Conservation (phyloP, 805 yeast genomes). For the Wickerhamomyces rabaulensis region DNA sequence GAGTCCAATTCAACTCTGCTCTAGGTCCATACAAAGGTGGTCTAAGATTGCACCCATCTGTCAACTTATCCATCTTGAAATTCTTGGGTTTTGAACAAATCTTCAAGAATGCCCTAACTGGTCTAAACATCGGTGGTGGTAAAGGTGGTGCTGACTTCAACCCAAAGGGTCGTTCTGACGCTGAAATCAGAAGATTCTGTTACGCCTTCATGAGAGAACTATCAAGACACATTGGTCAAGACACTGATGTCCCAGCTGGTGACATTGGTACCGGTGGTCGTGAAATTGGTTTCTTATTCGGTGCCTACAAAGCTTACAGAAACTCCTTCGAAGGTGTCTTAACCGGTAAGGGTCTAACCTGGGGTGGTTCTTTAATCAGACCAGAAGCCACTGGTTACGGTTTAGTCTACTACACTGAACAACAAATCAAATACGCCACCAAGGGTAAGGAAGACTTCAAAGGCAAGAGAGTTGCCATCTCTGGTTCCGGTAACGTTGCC, state of each 20-base stretch:
- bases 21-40: conserved; percentile 99
- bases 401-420: conserved; percentile 91
- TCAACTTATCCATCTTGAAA: conserved; percentile 89
- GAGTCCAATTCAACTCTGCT: conserved; percentile 98
- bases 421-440: conserved; percentile 93
- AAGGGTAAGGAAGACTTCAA: conserved; percentile 82
- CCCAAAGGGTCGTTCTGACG: conserved; percentile 91
- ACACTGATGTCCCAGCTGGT: conserved; percentile 99
- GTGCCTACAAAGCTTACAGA: conserved; percentile 89
- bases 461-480: conserved; percentile 93
- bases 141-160: conserved; percentile 98
- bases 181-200: conserved; percentile 96
- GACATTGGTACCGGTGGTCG: conserved; percentile 96
- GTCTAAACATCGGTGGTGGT: conserved; percentile 98
- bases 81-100: conserved; percentile 98
- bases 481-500: conserved; percentile 99
- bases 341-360: conserved; percentile 95
- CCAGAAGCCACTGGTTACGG: conserved; percentile 99
- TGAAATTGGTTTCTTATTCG: conserved; percentile 75
- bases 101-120: conserved; percentile 97
- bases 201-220: conserved; percentile 93
- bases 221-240: conserved; percentile 93
- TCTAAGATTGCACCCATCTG: conserved; percentile 95
- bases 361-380: conserved; percentile 99
- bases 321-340: conserved; percentile 96